Conservation (phyloP, 2,329 filamentous ascomycete species). For the Fusarium cicatricum region DNA sequence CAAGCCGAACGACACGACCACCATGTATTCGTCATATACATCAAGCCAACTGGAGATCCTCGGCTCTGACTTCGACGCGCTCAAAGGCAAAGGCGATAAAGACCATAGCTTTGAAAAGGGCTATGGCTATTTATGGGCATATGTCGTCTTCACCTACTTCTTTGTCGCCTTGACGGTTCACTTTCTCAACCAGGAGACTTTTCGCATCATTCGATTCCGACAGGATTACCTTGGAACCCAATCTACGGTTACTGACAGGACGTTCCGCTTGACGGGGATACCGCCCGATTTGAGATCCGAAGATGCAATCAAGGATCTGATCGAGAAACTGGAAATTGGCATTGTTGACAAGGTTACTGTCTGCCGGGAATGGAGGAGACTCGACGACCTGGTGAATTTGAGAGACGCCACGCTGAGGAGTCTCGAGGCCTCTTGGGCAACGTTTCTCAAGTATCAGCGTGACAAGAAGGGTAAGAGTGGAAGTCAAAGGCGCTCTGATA, state of each 20-base stretch:
- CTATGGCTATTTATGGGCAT: slow-evolving; percentile 87
- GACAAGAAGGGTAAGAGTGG: slow-evolving; percentile 19
- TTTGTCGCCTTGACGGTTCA: slow-evolving; percentile 86
- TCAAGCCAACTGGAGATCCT: slow-evolving; percentile 22
- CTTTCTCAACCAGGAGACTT: slow-evolving; percentile 83
- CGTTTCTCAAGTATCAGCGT: slow-evolving; percentile 56
- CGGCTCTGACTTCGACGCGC: slow-evolving; percentile 14
- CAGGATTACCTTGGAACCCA: slow-evolving; percentile 94
- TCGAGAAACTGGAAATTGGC: slow-evolving; percentile 89
- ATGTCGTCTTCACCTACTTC: slow-evolving; percentile 92
- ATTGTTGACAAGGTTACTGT: slow-evolving; percentile 88
- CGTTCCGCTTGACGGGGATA: slow-evolving; percentile 89
- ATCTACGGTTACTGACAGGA: slow-evolving; percentile 94
- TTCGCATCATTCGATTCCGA: slow-evolving; percentile 82
- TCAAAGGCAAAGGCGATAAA: slow-evolving; percentile 46
- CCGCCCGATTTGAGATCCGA: slow-evolving; percentile 82
- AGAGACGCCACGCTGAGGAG: slow-evolving; percentile 72
- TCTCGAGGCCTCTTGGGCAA: slow-evolving; percentile 85
- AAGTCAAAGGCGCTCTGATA: neutral
- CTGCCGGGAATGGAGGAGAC: slow-evolving; percentile 84
- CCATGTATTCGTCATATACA: slow-evolving; percentile 7
- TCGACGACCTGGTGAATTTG: slow-evolving; percentile 78
- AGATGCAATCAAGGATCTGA: slow-evolving; percentile 81
- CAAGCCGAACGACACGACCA: neutral
- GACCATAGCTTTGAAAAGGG: slow-evolving; percentile 46